Conservation (phyloP, 805 yeast genomes). For the Candida verbasci region DNA sequence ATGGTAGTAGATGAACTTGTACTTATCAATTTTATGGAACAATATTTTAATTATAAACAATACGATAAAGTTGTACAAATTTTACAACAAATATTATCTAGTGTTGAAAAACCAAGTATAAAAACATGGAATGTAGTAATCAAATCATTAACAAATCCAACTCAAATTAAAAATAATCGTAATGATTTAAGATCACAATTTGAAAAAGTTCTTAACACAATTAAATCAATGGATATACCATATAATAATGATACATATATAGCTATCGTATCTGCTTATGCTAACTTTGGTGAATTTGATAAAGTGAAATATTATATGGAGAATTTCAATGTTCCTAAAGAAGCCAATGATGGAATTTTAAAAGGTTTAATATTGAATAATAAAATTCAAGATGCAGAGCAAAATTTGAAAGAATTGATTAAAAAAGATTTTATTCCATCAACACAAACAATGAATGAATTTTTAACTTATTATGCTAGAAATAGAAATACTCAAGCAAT, state of each 20-base stretch:
- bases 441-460: conserved; percentile 47
- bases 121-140: conserved; percentile 58
- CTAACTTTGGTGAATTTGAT: conserved; percentile 35
- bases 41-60: conserved; percentile 33
- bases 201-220: conserved; percentile 30
- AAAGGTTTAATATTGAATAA: conserved; percentile 40
- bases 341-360: conserved; percentile 41
- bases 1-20: conserved; percentile 36
- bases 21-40: conserved; percentile 42
- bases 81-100: conserved; percentile 46
- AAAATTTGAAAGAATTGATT: conserved; percentile 33
- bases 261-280: conserved; percentile 44
- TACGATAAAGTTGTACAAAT: conserved; percentile 36
- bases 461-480: conserved; percentile 41
- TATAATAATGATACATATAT: conserved; percentile 49
- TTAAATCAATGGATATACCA: conserved; percentile 19
- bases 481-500: conserved; percentile 42
- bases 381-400: conserved; percentile 42
- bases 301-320: conserved; percentile 40
- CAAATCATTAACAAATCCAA: conserved; percentile 40
- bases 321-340: conserved; percentile 17
- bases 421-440: conserved; percentile 37
- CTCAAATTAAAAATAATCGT: conserved; percentile 17
- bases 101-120: conserved; percentile 39
- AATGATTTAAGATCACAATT: conserved; percentile 15